phyloP scores from a whole-genome alignment of 192 early-diverging fungal species.

The Coemansia sp. region DNA sequence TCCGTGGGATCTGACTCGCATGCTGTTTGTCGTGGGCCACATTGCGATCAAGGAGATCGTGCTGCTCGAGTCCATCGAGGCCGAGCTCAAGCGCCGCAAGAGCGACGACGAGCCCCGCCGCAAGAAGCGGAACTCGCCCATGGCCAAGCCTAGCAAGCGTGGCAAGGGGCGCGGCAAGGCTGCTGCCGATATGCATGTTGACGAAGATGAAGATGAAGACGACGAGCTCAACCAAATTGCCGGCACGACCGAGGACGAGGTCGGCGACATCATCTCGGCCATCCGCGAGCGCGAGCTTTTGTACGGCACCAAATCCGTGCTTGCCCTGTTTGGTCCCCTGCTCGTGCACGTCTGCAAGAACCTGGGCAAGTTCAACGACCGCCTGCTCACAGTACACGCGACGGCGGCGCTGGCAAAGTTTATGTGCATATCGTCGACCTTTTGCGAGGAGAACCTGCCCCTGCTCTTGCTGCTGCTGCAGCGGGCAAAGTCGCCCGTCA shows the following conservation, averaged over 20 bases:
- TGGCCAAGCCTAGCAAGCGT: neutral
- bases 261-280: conserved; percentile 81
- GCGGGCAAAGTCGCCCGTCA: conserved; percentile 79
- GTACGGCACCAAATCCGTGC: conserved; percentile 75
- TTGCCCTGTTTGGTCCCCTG: conserved; percentile 82
- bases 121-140: conserved; percentile 43
- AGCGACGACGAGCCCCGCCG: conserved; percentile 40
- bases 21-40: conserved; percentile 94
- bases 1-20: conserved; percentile 79
- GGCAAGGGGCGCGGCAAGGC: conserved; percentile 14
- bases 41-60: conserved; percentile 97
- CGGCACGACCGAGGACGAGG: conserved; percentile 95
- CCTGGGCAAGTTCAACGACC: conserved; percentile 81
- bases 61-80: conserved; percentile 92
- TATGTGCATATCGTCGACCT: conserved; percentile 96
- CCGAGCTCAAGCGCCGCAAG: conserved; percentile 88
- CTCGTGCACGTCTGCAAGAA: conserved; percentile 80
- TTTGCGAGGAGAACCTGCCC: conserved; percentile 92
- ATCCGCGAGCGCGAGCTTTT: conserved; percentile 94
- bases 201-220: conserved; percentile 50
- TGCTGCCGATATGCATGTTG: conserved; percentile 10
- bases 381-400: conserved; percentile 85
- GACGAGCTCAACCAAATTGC: conserved; percentile 94
- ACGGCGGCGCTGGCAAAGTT: conserved; percentile 91
- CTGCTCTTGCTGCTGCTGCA: conserved; percentile 90